A percentile compares a stretch with the other conserved stretches of the same genome.
Evolutionary conservation across 139 green algal species (phyloP).

Genomic region (Desmodesmus armatus): DNA sequence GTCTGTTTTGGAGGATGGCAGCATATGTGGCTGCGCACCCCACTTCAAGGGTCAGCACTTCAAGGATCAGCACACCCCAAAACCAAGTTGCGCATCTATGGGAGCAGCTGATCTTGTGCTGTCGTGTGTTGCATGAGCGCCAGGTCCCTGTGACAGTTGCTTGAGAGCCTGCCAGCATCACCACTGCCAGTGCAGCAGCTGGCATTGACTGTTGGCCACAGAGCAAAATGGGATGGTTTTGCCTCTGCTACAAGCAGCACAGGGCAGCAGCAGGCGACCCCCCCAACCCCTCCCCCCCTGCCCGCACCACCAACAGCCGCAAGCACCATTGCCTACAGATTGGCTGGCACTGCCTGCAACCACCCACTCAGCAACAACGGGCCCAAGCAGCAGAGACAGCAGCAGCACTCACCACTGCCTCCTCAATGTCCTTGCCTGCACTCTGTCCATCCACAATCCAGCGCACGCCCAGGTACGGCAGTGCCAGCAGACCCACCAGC

Average conservation of each 20-base stretch:
- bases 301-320: neutral
- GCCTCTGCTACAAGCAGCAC: too few relatives aligned
- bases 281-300: neutral
- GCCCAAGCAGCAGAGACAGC: neutral
- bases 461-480: conserved; percentile 58
- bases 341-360: neutral
- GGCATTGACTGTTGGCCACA: too few relatives aligned
- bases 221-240: too few relatives aligned
- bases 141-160: too few relatives aligned
- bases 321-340: neutral
- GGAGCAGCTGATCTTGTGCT: too few relatives aligned
- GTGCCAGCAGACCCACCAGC: conserved; percentile 65
- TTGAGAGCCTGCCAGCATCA: too few relatives aligned
- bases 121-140: too few relatives aligned
- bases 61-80: neutral
- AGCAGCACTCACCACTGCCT: conserved; percentile 25
- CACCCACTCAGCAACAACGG: neutral
- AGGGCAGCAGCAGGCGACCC: neutral
- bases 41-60: neutral
- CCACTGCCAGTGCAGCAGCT: too few relatives aligned
- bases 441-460: conserved; percentile 60
- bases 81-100: neutral
- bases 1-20: neutral
- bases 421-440: conserved; percentile 45
- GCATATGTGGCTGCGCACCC: neutral